Evolutionary conservation across 768 basidiomycete genomes (phyloP).

Genomic region (Hypholoma sublateritium): DNA sequence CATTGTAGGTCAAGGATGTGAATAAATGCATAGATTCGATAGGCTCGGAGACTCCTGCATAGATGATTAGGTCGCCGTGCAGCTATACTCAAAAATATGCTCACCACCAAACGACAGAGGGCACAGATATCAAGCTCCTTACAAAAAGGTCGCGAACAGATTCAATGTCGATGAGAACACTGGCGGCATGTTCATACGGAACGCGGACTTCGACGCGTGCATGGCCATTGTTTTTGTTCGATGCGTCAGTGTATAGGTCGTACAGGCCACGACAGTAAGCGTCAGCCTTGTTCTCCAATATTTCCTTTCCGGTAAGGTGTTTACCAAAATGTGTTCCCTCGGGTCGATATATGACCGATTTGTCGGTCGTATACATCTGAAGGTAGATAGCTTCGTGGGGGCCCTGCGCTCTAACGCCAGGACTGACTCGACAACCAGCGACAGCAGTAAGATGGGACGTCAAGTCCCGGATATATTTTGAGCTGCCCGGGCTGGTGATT

Average conservation of each 20-base stretch:
- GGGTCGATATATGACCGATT: slow-evolving; percentile 21
- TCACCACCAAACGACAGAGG: slow-evolving; percentile 4
- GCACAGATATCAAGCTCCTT: slow-evolving; percentile 12
- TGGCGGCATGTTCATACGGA: slow-evolving; percentile 11
- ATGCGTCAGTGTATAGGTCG: slow-evolving; percentile 20
- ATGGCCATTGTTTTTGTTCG: slow-evolving; percentile 9
- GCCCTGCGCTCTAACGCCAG: slow-evolving; percentile 14
- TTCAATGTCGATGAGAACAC: slow-evolving; percentile 7
- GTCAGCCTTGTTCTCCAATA: background rate
- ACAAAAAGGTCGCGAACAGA: background rate
- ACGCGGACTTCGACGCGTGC: slow-evolving; percentile 30
- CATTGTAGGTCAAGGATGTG: slow-evolving; percentile 15
- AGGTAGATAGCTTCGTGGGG: slow-evolving; percentile 16
- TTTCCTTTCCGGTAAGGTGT: background rate
- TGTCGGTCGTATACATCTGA: slow-evolving; percentile 30
- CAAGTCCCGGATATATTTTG: slow-evolving; percentile 24
- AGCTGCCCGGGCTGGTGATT: slow-evolving; percentile 21
- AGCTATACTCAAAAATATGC: background rate
- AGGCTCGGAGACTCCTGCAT: slow-evolving; percentile 20
- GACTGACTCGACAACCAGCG: slow-evolving; percentile 24
- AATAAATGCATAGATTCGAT: slow-evolving; percentile 17
- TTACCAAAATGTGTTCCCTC: slow-evolving; percentile 11
- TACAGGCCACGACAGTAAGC: slow-evolving; percentile 15
- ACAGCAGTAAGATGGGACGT: slow-evolving; percentile 22
- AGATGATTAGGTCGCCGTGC: background rate